Base-by-base conservation (phyloP, 768 basidiomycete genomes). In the Lactarius pseudohatsudake region DNA sequence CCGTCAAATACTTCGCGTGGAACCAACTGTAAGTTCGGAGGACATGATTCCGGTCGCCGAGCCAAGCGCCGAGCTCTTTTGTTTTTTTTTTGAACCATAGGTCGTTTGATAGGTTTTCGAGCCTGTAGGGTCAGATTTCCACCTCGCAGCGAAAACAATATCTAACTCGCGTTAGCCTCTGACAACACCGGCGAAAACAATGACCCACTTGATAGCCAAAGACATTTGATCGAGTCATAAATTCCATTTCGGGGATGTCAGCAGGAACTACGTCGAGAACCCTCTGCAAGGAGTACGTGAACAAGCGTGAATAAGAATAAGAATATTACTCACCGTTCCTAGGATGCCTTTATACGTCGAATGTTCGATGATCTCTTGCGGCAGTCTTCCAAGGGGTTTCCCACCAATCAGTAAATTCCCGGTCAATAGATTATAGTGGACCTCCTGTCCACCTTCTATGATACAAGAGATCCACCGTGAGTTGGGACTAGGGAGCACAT, bases 1-100 rank as follows among this genome's bases (percentile, higher is more conserved):
- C 61, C 65, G 5, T 28, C 45, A 28, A 81, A 69, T 34, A 69
- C 57, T 3, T 53, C 26, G 40, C 72, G 72, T 10, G 79, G 80
- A 66, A 82, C 72, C 5, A 79, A 66, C 61, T 82, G 59, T 26
- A 61, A 41, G 22, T 43, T 32, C 8, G 32, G 32, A 32, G 32
- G 32, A 32, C 32, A 34, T n/a, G n/a, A n/a, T 34, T 34, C 32
- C 32, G 8, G 32, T 34, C 1, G 22, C 18, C 28, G 34, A 11
- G 43, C 34, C 34, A 9, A 36, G 34, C 9, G 34, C 1, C 9
- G 34, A 10, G 34, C 10, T 36, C 10, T 10, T 36, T 36, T 36
- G 2, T 36, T 36, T 36, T 36, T 36, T 36, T 36, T 36, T 11
- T 36, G 9, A 11, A 36, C 1, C 34, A 36, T 11, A 36, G 34